These are phyloP conservation scores for Nemania sp. DNA, from an alignment of 2,329 filamentous ascomycete genomes.

Conservation along the genomic window DNA sequence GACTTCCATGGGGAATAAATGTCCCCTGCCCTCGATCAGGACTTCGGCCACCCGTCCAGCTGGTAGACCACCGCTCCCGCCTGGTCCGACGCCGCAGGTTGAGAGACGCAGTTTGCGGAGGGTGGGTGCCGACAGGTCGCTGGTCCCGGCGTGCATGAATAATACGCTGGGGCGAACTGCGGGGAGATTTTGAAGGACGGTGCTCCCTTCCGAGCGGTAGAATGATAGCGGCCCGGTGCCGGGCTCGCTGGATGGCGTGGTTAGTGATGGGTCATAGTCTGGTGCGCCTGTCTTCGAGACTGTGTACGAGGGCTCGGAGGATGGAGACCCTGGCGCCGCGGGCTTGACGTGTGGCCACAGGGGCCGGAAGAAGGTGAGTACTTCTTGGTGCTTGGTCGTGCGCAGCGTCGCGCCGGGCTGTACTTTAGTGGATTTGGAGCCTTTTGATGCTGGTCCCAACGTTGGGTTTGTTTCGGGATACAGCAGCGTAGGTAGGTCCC, in stretches of 20 bases:
- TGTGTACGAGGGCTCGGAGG: constrained; percentile 47
- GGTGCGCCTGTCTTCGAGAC: constrained; percentile 41
- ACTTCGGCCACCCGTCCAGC: constrained; percentile 69
- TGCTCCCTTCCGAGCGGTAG: constrained; percentile 67
- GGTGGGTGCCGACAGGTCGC: constrained; percentile 56
- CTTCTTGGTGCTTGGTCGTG: constrained; percentile 87
- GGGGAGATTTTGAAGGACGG: constrained; percentile 60
- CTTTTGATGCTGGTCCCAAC: constrained; percentile 37
- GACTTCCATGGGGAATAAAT: constrained; percentile 83
- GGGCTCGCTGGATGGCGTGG: constrained; percentile 38
- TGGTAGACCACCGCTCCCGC: constrained; percentile 67
- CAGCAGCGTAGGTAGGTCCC: constrained; percentile 67
- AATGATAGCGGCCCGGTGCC: constrained; percentile 43
- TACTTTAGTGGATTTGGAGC: too few species aligned
- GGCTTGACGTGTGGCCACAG: constrained; percentile 51
- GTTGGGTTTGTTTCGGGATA: constrained; percentile 47
- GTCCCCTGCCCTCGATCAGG: constrained; percentile 67
- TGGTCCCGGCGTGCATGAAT: constrained; percentile 68
- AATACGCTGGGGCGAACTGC: constrained; percentile 66
- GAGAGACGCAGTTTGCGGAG: constrained; percentile 62
- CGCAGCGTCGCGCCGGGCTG: constrained; percentile 70
- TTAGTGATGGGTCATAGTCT: constrained; percentile 49
- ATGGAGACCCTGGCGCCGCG: constrained; percentile 43
- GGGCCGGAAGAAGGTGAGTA: constrained; percentile 74
- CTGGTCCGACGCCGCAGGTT: constrained; percentile 65